A percentile compares a stretch with the other conserved stretches of the same genome.
Evolutionary conservation across 2,329 filamentous ascomycete genomes (phyloP).

Genomic region (Sordariomycetes sp.): DNA sequence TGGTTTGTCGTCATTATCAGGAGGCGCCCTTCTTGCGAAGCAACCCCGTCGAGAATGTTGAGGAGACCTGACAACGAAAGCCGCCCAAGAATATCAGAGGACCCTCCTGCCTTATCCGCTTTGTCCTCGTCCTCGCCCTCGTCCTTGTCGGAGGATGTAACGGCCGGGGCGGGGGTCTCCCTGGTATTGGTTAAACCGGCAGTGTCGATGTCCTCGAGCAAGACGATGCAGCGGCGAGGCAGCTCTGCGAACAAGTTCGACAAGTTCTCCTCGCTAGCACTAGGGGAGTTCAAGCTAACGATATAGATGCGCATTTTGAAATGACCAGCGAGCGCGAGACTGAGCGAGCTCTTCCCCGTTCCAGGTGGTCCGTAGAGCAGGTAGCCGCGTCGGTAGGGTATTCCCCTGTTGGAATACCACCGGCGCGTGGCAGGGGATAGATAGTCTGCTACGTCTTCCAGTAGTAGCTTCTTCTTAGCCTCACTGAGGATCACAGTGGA

Average conservation of each 20-base stretch:
- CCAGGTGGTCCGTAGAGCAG: conserved; percentile 72
- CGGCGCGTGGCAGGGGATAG: conserved; percentile 49
- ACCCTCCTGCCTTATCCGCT: conserved; percentile 5
- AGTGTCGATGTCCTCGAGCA: conserved; percentile 68
- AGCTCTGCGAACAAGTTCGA: conserved; percentile 54
- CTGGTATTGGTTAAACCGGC: conserved; percentile 57
- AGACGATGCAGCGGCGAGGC: conserved; percentile 59
- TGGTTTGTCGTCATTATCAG: conserved; percentile 59
- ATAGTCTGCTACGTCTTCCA: conserved; percentile 53
- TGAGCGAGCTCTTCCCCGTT: conserved; percentile 67
- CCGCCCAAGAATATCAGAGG: conserved; percentile 9
- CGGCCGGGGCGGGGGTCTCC: conserved; percentile 17
- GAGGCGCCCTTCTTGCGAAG: conserved; percentile 51
- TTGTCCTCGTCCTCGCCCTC: conserved; percentile 11
- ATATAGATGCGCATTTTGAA: conserved; percentile 66
- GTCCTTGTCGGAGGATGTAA: conserved; percentile 5
- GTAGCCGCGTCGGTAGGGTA: conserved; percentile 78
- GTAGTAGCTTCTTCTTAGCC: conserved; percentile 44
- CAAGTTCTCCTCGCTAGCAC: conserved; percentile 55
- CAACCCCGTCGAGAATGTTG: conserved; percentile 70
- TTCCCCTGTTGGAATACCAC: conserved; percentile 80
- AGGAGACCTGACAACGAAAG: conserved; percentile 68
- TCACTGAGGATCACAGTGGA: conserved; percentile 57
- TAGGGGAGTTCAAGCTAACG: conserved; percentile 52
- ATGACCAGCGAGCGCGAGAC: conserved; percentile 58